Evolutionary conservation across 2,329 filamentous ascomycete genomes (phyloP).

Genomic region (Colletotrichum sp.): DNA sequence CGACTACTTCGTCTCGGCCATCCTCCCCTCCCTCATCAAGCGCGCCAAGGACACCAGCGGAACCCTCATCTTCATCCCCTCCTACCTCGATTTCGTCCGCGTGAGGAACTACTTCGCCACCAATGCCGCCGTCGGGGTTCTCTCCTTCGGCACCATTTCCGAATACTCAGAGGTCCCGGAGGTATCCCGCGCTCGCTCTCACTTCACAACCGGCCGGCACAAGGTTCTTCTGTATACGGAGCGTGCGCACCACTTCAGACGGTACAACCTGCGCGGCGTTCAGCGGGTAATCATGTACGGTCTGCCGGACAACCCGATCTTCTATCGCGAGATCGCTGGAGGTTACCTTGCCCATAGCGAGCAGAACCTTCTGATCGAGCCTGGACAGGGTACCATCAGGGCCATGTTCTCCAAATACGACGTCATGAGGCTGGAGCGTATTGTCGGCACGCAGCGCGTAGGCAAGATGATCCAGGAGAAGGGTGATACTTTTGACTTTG

Average conservation of each 20-base stretch:
- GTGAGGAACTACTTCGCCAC: constrained; percentile 91
- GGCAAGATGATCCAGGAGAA: constrained; percentile 84
- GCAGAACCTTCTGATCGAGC: constrained; percentile 59
- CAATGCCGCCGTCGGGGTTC: constrained; percentile 56
- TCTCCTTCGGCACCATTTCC: constrained; percentile 81
- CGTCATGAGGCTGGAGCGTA: constrained; percentile 83
- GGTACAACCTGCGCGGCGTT: constrained; percentile 84
- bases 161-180: constrained; percentile 86
- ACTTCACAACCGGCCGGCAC: constrained; percentile 85
- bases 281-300: constrained; percentile 88
- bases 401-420: constrained; percentile 89
- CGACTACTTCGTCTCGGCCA: constrained; percentile 84
- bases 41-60: constrained; percentile 69
- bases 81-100: constrained; percentile 93
- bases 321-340: constrained; percentile 79
- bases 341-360: constrained; percentile 68
- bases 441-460: constrained; percentile 83
- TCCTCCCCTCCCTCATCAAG: constrained; percentile 78
- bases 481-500: constrained; percentile 94
- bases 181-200: constrained; percentile 81
- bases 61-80: constrained; percentile 87
- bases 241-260: constrained; percentile 93
- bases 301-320: constrained; percentile 84
- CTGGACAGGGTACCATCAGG: constrained; percentile 63
- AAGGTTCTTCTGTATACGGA: constrained; percentile 89